Percentiles rank a stretch among this genome's conserved stretches.
These are phyloP conservation scores for Primulina eburnea DNA, from an alignment of 257 asterid species.

Conservation along the genomic window DNA sequence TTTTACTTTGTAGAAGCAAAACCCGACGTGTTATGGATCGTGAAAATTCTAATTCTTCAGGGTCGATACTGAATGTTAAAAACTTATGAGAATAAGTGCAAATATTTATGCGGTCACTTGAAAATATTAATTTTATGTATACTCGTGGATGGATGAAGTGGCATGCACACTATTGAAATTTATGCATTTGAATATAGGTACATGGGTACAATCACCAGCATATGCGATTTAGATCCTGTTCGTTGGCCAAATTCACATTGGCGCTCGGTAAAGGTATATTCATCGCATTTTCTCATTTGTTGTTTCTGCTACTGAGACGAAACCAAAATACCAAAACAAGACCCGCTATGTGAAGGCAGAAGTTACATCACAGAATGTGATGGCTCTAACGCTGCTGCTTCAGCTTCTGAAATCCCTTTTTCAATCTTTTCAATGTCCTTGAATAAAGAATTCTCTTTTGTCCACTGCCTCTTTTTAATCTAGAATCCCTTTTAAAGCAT, in stretches of 20 bases:
- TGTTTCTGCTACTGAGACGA: neutral
- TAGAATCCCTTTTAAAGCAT: too few species aligned
- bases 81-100: neutral
- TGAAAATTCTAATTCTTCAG: neutral
- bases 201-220: conserved; percentile 89
- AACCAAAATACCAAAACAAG: neutral
- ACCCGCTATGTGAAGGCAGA: neutral
- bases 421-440: neutral
- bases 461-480: neutral
- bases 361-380: neutral
- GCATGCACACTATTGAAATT: conserved; percentile 4
- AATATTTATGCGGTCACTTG: neutral
- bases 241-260: conserved; percentile 96
- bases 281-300: neutral
- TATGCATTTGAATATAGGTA: conserved; percentile 47
- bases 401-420: neutral
- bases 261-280: conserved; percentile 83
- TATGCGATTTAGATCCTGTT: conserved; percentile 78
- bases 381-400: neutral
- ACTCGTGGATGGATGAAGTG: neutral
- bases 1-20: neutral
- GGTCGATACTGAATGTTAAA: neutral
- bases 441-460: neutral
- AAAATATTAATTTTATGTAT: too few species aligned
- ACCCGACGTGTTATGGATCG: neutral